A percentile compares a stretch with the other conserved stretches of the same genome.
Evolutionary conservation across 2,329 filamentous ascomycete species (phyloP).

Genomic region (Epichloe festucae): DNA sequence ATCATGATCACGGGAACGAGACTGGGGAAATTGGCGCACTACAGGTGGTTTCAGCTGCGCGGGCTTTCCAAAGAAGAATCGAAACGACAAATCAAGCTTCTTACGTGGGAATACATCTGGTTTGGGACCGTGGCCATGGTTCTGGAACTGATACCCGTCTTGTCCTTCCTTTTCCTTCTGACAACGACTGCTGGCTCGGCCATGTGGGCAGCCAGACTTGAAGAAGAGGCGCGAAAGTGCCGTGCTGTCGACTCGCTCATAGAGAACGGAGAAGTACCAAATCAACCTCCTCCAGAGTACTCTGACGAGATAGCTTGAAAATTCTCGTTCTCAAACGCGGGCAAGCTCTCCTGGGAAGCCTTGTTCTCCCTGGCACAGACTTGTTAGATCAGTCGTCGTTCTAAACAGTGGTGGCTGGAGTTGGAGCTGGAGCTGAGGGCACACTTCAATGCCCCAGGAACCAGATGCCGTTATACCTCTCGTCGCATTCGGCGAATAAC

Average conservation of each 20-base stretch:
- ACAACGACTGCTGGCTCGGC: slow-evolving; percentile 77
- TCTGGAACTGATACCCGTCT: slow-evolving; percentile 72
- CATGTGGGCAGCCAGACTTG: slow-evolving; percentile 71
- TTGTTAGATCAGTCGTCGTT: neutral
- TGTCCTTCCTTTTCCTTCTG: slow-evolving; percentile 90
- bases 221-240: slow-evolving; percentile 47
- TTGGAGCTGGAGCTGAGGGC: neutral
- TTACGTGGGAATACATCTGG: slow-evolving; percentile 79
- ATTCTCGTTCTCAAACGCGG: neutral
- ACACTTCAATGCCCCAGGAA: neutral
- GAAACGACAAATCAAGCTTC: slow-evolving; percentile 52
- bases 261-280: slow-evolving; percentile 8
- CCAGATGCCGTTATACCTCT: neutral
- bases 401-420: too few species aligned
- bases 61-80: slow-evolving; percentile 62
- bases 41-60: slow-evolving; percentile 75
- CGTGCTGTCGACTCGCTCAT: slow-evolving; percentile 7
- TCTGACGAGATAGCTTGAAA: slow-evolving; percentile 12
- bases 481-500: neutral
- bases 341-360: neutral
- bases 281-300: slow-evolving; percentile 16
- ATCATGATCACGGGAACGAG: slow-evolving; percentile 78
- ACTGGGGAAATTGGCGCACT: slow-evolving; percentile 78
- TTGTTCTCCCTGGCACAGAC: neutral
- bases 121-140: slow-evolving; percentile 79